Conservation (phyloP, 495 filamentous ascomycete genomes). For the Xylaria castorea region DNA sequence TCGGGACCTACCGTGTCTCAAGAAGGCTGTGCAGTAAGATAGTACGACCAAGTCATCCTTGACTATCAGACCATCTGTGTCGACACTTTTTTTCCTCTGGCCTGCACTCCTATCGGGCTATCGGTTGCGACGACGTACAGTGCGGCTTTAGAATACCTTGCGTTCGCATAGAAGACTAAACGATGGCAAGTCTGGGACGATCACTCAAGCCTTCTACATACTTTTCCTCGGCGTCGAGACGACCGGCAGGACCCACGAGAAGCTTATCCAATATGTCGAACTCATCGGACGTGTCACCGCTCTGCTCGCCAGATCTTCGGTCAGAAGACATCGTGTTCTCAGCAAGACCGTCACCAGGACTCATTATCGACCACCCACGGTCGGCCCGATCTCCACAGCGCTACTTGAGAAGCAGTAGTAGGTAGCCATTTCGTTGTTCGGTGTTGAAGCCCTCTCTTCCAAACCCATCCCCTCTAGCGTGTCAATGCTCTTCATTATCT, state of each 20-base stretch:
- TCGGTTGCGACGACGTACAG: constrained; percentile 12
- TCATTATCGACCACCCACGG: constrained; percentile 30
- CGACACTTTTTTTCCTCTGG: neutral
- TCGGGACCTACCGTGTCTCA: constrained; percentile 1
- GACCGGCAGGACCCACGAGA: constrained; percentile 40
- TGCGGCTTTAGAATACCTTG: neutral
- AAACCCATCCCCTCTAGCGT: neutral
- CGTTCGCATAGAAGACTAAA: neutral
- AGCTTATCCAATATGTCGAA: constrained; percentile 40
- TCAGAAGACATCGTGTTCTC: constrained; percentile 41
- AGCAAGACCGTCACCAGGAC: constrained; percentile 36
- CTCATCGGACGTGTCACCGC: constrained; percentile 46
- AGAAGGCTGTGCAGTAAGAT: constrained; percentile 16
- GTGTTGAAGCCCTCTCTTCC: neutral
- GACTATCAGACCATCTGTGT: neutral
- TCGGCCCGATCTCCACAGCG: constrained; percentile 22
- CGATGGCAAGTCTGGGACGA: constrained; percentile 44
- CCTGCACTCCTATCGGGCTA: neutral
- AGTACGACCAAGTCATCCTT: neutral
- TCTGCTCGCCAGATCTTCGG: constrained; percentile 37
- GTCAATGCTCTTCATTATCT: neutral
- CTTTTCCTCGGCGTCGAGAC: constrained; percentile 43
- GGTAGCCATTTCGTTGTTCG: constrained; percentile 18
- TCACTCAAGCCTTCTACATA: constrained; percentile 49
- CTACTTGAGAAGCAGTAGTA: constrained; percentile 34